Base-by-base conservation (phyloP, 1,284 basidiomycete genomes). In the Volvariella volvacea region DNA sequence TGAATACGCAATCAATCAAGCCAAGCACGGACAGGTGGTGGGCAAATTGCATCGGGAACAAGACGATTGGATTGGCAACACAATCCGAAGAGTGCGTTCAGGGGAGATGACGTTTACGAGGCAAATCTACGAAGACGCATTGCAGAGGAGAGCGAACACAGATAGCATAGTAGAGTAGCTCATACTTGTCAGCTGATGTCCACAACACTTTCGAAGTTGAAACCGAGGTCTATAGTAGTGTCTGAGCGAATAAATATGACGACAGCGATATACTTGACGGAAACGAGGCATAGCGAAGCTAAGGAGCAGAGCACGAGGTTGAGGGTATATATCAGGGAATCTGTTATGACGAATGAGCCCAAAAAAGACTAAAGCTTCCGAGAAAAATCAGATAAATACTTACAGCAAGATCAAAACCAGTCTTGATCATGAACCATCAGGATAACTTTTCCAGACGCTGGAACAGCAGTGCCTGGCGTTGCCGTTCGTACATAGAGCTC, bases 1-100 rank as follows among this genome's bases (percentile, higher is more conserved):
- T 88, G 28, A 66, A 76, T 53, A 66, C 73, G 3, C 53, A 57
- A 3, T 64, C 64, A 20, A 63, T 86, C 38, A 62, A 64, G 38
- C 64, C 66, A 48, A 86, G 83, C 58, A 81, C 88, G 78, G 85
- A 88, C 50, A 63, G 68, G 46, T 89, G 82, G 80, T 88, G 86
- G 86, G 74, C 76, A 19, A 80, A 83, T 54, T 88, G 84, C 57
- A 65, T 88, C 42, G 65, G 84, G 48, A 71, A 83, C 50, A 67
- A 74, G 64, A 84, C 49, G 57, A 64, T 31, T 79, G 73, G 70
- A 66, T 88, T 25, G 65, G 68, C 21, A 60, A 56, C 22, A 51
- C 71, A 41, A 76, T 86, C 28, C 51, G 52, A 43, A 66, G 67
- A 49, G 77, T 76, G 39, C 70, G 80, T 46, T 62, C 60, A 17